Percentiles rank a stretch among this genome's conserved stretches.
Evolutionary conservation across 345 rosid species (phyloP).

Genomic region (Gossypium arboreum): DNA sequence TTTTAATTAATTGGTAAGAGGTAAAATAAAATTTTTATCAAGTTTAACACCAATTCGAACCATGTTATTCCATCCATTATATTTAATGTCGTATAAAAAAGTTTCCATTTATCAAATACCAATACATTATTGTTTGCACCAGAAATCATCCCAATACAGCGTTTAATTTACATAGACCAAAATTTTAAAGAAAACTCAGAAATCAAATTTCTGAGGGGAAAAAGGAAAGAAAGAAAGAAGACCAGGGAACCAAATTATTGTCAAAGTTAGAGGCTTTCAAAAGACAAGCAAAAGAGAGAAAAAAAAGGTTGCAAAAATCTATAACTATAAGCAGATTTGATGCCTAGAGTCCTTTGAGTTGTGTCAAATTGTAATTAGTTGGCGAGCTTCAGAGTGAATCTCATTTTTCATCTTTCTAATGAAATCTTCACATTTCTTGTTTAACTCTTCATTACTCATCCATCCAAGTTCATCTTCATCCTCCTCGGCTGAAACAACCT

Average conservation of each 20-base stretch:
- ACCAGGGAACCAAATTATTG: not conserved
- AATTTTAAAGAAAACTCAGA: not conserved
- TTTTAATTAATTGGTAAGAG: no score
- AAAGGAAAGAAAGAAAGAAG: not conserved
- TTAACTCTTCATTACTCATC: slow-evolving; percentile 53
- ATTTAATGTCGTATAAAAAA: no score
- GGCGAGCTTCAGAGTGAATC: slow-evolving; percentile 29
- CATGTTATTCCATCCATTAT: no score
- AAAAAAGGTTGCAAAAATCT: not conserved
- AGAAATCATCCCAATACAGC: not conserved
- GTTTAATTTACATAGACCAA: not conserved
- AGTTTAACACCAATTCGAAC: not conserved
- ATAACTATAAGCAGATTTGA: not conserved
- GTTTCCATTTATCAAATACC: not conserved
- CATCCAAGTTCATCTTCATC: slow-evolving; percentile 23
- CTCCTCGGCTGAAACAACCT: slow-evolving; percentile 5
- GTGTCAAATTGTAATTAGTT: not conserved
- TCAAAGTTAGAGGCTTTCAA: slow-evolving; percentile 5
- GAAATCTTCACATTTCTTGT: slow-evolving; percentile 69
- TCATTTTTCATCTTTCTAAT: slow-evolving; percentile 52
- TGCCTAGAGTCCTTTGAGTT: not conserved
- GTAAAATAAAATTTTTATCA: no score
- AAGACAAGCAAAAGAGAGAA: not conserved
- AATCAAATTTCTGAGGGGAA: not conserved
- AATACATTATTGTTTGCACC: not conserved